Evolutionary conservation across 2,329 filamentous ascomycete genomes (phyloP), one percentile per base, ranked within the genome.

Genomic region (Fusarium hainanense): DNA sequence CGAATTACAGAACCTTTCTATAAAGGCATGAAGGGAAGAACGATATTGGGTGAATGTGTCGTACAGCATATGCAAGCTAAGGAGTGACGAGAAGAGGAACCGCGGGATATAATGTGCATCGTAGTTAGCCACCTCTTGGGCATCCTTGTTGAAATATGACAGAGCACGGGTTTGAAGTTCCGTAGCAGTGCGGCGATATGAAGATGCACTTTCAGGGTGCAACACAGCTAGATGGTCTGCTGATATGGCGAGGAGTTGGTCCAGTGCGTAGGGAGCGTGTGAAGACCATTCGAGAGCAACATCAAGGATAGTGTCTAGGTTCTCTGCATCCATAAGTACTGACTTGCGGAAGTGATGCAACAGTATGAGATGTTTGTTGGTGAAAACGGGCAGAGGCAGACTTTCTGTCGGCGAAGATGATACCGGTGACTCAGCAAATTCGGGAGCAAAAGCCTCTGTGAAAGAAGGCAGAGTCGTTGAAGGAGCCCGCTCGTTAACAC

Each of bases 61-160:
- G 68, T 81, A 84, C 6, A 88, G 78, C 41, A 82, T 79, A 54
- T 87, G 84, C 9, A 85, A 77, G 42, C 83, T 82, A 2, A 85
- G 70, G 7, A 81, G 61, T 20, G 78, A 75, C 7, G 83, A 80
- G 71, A 85, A 85, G n/a, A 85, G 72, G 57, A 84, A 83, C 16
- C 81, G 77, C 3, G 82, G 79, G 21, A 83, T 72, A 41, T 77
- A 79, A 49, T 76, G 77, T 6, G 69, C 69, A 4, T 75, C 68
- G 13, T 43, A 25, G 32, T 59, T 61, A 14, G 67, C 63, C 12
- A 60, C 71, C 11, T 78, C 75, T 21, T 78, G 75, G 6, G 69
- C 55, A 7, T 79, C 73, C 30, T 69, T 75, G 47, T 78, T 83
- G 68, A 80, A 83, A 58, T 77, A 76, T 46, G 75, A 73, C 21